Percentiles rank a stretch among this genome's conserved stretches.
phyloP scores from a whole-genome alignment of 441 rosid species.

The Hura crepitans region DNA sequence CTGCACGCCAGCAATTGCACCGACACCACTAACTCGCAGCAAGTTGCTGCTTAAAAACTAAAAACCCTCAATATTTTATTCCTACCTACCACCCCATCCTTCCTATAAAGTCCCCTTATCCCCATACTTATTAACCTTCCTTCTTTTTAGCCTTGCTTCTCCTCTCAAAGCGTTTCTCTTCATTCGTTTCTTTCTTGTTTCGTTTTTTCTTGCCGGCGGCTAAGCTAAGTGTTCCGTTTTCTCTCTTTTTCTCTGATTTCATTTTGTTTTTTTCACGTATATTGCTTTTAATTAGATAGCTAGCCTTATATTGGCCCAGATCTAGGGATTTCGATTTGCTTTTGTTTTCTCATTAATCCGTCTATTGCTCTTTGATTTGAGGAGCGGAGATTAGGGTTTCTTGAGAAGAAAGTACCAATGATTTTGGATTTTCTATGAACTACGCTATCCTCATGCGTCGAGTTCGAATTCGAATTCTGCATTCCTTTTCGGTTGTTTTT shows the following conservation, averaged over 20 bases:
- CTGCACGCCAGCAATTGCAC: slow-evolving; percentile 35
- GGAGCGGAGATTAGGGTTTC: slow-evolving; percentile 8
- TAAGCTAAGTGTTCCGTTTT: slow-evolving; percentile 12
- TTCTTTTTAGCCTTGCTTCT: slow-evolving; percentile 15
- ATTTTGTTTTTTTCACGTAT: neutral
- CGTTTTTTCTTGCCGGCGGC: slow-evolving; percentile 19
- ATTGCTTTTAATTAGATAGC: neutral
- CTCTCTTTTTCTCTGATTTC: neutral
- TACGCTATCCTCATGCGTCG: slow-evolving; percentile 57
- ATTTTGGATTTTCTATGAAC: slow-evolving; percentile 49
- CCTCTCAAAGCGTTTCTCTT: neutral
- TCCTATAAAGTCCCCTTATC: slow-evolving; percentile 29
- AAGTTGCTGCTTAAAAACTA: neutral
- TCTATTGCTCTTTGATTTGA: neutral
- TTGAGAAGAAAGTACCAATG: slow-evolving; percentile 28
- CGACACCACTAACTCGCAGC: slow-evolving; percentile 23
- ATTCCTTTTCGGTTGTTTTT: slow-evolving; percentile 85
- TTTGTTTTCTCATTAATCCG: slow-evolving; percentile 1
- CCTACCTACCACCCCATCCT: neutral
- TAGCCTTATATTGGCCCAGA: slow-evolving; percentile 18
- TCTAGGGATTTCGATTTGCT: slow-evolving; percentile 21
- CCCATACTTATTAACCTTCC: neutral
- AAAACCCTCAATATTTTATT: no score
- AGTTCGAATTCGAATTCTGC: slow-evolving; percentile 70
- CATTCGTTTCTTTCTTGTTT: neutral